Evolutionary conservation across 2,329 filamentous ascomycete genomes (phyloP), one percentile per base, ranked within the genome.

Genomic region (Aaosphaeria pasadenensis): DNA sequence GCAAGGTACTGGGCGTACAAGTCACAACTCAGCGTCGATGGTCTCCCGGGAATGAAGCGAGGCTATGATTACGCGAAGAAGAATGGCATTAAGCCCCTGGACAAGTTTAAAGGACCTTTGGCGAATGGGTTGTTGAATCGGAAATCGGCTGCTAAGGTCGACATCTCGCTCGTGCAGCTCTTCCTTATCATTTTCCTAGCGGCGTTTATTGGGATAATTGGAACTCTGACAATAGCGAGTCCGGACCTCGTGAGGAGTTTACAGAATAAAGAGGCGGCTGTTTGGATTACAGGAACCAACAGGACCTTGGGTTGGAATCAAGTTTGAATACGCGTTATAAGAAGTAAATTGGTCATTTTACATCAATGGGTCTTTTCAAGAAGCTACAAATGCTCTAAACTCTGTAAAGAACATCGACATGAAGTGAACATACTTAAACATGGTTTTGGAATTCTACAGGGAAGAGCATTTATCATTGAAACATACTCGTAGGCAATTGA

Each of bases 1-100:
- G 36, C 47, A 9, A 71, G 69, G 30, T 75, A 76, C 49, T 76
- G 74, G 74, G 72, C 73, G 4, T 72, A 59, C 45, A 77, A 76
- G 56, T 71, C 67, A 32, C 67, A 73, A 13, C 62, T 65, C 48
- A 71, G 66, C 32, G 70, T 76, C 29, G 74, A 77, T 51, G 74
- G 74, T 0, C 55, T 77, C 29, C 74, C 73, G 0, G 73, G 69
- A 0, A 72, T 74, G 70, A 69, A 69, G 56, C 56, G 63, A 17
- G 74, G 69, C 0, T 58, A 70, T 6, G 58, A 66, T 6, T 69
- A 60, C 38, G 71, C 63, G n/a, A 59, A 65, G 45, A 53, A 56
- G 42, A 60, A 75, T 32, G 56, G 53, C 0, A 62, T 77, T 1
- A 58, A 55, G 52, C 74, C 74, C 11, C 52, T 76, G 40, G 69